Evolutionary conservation across 768 basidiomycete species (phyloP).

Genomic region (Lactarius indigo): DNA sequence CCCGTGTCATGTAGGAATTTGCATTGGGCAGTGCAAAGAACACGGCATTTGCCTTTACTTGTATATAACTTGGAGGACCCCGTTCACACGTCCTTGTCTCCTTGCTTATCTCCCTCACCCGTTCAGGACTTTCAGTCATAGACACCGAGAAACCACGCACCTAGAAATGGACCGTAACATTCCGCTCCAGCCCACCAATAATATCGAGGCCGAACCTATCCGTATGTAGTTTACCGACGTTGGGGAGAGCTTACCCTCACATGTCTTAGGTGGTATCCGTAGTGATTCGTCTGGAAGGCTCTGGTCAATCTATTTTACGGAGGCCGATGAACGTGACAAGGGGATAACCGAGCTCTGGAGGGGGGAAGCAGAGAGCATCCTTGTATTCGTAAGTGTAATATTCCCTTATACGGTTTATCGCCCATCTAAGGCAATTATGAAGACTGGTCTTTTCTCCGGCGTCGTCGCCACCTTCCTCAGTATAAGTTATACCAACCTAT

Average conservation of each 20-base stretch:
- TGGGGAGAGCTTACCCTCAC: background rate
- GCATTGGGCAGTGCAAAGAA: too few species aligned
- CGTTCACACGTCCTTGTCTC: background rate
- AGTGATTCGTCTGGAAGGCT: background rate
- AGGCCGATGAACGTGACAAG: background rate
- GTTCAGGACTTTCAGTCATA: too few species aligned
- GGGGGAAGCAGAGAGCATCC: conserved; percentile 1
- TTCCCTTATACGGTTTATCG: background rate
- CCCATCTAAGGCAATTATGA: too few species aligned
- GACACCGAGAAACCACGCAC: background rate
- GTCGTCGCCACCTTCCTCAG: background rate
- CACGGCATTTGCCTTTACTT: too few species aligned
- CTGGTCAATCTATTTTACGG: background rate
- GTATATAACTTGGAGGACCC: too few species aligned
- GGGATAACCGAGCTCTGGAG: background rate
- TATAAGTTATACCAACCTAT: background rate
- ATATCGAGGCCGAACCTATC: background rate
- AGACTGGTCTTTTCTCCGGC: conserved; percentile 12
- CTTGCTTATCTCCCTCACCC: background rate
- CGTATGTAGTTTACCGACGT: background rate
- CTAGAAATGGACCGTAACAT: background rate
- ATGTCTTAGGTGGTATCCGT: background rate
- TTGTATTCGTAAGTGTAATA: background rate
- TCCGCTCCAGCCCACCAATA: background rate
- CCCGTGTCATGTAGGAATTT: too few species aligned